Conservation (phyloP, 805 yeast species). For the Scheffersomyces stipitis region DNA sequence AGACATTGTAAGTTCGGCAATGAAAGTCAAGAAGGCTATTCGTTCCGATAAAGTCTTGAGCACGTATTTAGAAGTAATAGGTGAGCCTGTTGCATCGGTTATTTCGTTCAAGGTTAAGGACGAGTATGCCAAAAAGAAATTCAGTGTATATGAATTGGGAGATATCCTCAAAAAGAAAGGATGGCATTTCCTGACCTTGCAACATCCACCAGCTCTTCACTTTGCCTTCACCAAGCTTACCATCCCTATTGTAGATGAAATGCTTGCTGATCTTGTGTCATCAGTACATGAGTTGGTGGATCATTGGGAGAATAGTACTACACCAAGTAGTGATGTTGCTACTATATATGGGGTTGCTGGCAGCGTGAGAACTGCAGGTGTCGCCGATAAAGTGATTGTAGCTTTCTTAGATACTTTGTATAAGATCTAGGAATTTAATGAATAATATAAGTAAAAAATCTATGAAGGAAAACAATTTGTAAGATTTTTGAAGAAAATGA, state of each 20-base stretch:
- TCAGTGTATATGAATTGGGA: constrained; percentile 77
- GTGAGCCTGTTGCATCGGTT: constrained; percentile 85
- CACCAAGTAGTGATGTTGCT: constrained; percentile 62
- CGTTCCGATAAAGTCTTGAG: constrained; percentile 42
- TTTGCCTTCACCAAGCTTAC: constrained; percentile 82
- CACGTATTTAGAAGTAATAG: constrained; percentile 66
- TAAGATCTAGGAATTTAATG: constrained; percentile 39
- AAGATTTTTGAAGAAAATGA: neutral
- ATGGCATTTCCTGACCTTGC: constrained; percentile 89
- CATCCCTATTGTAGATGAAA: constrained; percentile 56
- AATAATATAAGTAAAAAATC: neutral
- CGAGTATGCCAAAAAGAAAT: constrained; percentile 14
- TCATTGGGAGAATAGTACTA: constrained; percentile 17
- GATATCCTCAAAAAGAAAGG: constrained; percentile 67
- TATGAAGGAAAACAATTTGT: neutral
- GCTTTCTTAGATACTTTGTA: constrained; percentile 83
- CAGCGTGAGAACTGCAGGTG: constrained; percentile 76
- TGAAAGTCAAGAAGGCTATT: constrained; percentile 49
- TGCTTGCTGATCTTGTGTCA: constrained; percentile 51
- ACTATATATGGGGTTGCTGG: constrained; percentile 97
- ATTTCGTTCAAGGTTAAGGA: constrained; percentile 64
- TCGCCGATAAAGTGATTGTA: constrained; percentile 75
- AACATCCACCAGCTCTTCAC: constrained; percentile 88
- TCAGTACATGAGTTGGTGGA: constrained; percentile 43
- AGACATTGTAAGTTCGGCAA: constrained; percentile 67